Conservation (phyloP, 768 basidiomycete species). For the Crepidotus variabilis region DNA sequence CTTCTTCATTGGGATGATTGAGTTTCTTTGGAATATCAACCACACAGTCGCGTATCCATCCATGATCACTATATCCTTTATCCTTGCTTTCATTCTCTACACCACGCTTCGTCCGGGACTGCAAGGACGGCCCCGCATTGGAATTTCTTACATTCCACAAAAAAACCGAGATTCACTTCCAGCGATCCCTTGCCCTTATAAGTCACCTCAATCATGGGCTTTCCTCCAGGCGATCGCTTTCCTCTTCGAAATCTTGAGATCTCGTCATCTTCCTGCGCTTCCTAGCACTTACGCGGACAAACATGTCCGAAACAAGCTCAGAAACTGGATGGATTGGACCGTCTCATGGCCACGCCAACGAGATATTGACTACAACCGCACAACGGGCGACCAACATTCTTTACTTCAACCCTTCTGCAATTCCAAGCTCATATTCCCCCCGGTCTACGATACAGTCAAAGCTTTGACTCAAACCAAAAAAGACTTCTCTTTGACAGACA, state of each 20-base stretch:
- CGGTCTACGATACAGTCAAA: constrained; percentile 1
- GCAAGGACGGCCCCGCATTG: neutral
- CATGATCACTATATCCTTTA: constrained; percentile 8
- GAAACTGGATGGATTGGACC: neutral
- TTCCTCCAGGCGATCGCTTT: constrained; percentile 3
- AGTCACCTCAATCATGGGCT: too few species aligned
- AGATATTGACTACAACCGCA: neutral
- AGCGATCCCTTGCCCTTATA: constrained; percentile 10
- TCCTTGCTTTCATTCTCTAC: constrained; percentile 12
- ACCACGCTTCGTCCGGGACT: constrained; percentile 14
- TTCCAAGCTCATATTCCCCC: constrained; percentile 3
- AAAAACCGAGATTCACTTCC: neutral
- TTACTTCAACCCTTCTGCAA: neutral
- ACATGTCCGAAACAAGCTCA: neutral
- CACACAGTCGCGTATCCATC: constrained; percentile 13
- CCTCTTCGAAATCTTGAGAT: neutral
- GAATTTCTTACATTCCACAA: neutral
- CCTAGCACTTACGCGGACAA: constrained; percentile 3
- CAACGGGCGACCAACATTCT: neutral
- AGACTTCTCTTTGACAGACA: constrained; percentile 1
- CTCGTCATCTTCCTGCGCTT: neutral
- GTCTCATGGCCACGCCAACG: constrained; percentile 5
- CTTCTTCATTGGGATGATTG: constrained; percentile 22
- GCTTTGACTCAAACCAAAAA: neutral
- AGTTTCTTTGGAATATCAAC: constrained; percentile 18